A percentile compares a stretch with the other conserved stretches of the same genome.
Evolutionary conservation across 2,329 filamentous ascomycete genomes (phyloP).

Genomic region (Huntiella bhutanensis): DNA sequence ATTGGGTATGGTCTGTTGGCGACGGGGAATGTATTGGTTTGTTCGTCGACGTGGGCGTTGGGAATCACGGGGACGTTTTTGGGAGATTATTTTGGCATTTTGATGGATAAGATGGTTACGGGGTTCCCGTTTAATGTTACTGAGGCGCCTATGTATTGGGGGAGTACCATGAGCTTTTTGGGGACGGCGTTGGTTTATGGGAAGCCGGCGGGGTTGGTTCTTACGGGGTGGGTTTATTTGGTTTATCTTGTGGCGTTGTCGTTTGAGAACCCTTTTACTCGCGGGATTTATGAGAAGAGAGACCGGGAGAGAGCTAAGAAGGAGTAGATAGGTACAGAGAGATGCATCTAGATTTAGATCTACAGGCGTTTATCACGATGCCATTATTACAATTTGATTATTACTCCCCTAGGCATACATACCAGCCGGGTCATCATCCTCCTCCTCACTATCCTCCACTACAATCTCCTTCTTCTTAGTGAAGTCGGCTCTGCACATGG

Average conservation of each 20-base stretch:
- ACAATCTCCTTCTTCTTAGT: conserved; percentile 31
- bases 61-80: conserved; percentile 92
- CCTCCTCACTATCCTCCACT: conserved; percentile 29
- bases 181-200: conserved; percentile 70
- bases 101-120: conserved; percentile 89
- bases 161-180: conserved; percentile 79
- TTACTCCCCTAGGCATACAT: conserved; percentile 23
- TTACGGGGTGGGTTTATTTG: conserved; percentile 56
- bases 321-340: background rate
- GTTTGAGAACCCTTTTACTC: conserved; percentile 90
- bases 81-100: conserved; percentile 95
- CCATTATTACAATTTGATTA: no score
- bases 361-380: background rate
- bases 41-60: conserved; percentile 78
- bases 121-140: conserved; percentile 92
- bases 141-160: conserved; percentile 89
- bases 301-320: conserved; percentile 32
- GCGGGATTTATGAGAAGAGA: conserved; percentile 77
- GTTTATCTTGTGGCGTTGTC: conserved; percentile 65
- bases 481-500: conserved; percentile 42
- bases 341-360: background rate
- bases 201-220: conserved; percentile 65
- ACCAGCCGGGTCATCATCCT: conserved; percentile 31
- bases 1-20: conserved; percentile 54
- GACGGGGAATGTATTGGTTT: conserved; percentile 63